Percentiles rank a stretch among this genome's conserved stretches.
Conservation (phyloP, 192 early-diverging fungal genomes). For the Martensiomyces pterosporus region DNA sequence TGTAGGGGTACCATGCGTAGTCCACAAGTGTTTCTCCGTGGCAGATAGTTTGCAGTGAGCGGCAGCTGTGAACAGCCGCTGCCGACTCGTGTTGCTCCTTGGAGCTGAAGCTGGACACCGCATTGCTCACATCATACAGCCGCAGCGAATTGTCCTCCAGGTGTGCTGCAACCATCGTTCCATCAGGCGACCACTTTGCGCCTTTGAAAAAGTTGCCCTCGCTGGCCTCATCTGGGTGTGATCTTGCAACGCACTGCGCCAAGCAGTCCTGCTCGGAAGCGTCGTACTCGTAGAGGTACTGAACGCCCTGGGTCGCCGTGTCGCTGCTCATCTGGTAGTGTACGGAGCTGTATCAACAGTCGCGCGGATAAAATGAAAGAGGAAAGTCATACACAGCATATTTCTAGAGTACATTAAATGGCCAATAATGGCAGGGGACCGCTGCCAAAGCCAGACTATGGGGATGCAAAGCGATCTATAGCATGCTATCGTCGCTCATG, state of each 20-base stretch:
- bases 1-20: slow-evolving; percentile 38
- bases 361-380: no score
- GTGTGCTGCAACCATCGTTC: slow-evolving; percentile 20
- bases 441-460: background rate
- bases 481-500: slow-evolving; percentile 16
- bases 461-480: no score
- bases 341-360: no score
- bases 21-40: slow-evolving; percentile 7
- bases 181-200: slow-evolving; percentile 44
- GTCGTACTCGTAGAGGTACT: background rate
- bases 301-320: no score
- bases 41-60: no score
- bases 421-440: no score
- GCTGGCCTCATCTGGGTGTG: no score
- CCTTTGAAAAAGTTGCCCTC: slow-evolving; percentile 10
- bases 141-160: slow-evolving; percentile 23
- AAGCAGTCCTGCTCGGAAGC: slow-evolving; percentile 1
- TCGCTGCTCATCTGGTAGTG: background rate
- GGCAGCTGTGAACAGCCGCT: no score
- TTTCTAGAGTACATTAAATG: no score
- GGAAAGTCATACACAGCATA: no score
- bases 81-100: no score
- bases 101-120: slow-evolving; percentile 1
- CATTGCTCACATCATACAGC: slow-evolving; percentile 10
- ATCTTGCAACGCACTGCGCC: background rate